phyloP scores from a whole-genome alignment of 1,284 basidiomycete genomes.

The Ganoderma leucocontextum region DNA sequence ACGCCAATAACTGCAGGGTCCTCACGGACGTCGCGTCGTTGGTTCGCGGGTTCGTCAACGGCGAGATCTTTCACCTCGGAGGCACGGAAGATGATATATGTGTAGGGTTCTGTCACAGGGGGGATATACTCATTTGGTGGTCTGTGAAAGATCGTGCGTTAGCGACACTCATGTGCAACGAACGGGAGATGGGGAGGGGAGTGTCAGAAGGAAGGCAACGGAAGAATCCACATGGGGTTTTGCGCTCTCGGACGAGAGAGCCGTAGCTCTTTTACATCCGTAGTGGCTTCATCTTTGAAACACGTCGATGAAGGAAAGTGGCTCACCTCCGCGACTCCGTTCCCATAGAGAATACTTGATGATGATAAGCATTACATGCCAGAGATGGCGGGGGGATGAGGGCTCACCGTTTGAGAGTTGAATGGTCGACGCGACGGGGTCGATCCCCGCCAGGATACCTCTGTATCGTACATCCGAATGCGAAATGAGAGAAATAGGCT shows the following conservation, averaged over 20 bases:
- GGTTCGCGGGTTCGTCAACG: constrained; percentile 69
- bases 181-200: constrained; percentile 16
- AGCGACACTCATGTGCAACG: constrained; percentile 21
- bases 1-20: constrained; percentile 83
- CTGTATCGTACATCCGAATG: constrained; percentile 92
- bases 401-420: constrained; percentile 83
- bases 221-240: constrained; percentile 71
- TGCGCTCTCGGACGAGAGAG: constrained; percentile 74
- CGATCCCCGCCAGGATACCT: constrained; percentile 86
- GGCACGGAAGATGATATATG: constrained; percentile 85
- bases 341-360: constrained; percentile 85
- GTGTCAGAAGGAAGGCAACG: constrained; percentile 80
- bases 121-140: constrained; percentile 78
- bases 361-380: constrained; percentile 2
- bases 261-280: constrained; percentile 70
- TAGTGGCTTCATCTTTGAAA: constrained; percentile 56
- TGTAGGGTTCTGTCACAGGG: constrained; percentile 78
- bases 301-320: constrained; percentile 23
- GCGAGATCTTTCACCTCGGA: constrained; percentile 84
- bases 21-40: constrained; percentile 70
- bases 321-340: constrained; percentile 85
- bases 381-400: constrained; percentile 12
- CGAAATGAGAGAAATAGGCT: constrained; percentile 90
- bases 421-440: constrained; percentile 84
- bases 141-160: constrained; percentile 47